Base-by-base conservation (phyloP, 495 filamentous ascomycete species). In the Tuber magnatum region DNA sequence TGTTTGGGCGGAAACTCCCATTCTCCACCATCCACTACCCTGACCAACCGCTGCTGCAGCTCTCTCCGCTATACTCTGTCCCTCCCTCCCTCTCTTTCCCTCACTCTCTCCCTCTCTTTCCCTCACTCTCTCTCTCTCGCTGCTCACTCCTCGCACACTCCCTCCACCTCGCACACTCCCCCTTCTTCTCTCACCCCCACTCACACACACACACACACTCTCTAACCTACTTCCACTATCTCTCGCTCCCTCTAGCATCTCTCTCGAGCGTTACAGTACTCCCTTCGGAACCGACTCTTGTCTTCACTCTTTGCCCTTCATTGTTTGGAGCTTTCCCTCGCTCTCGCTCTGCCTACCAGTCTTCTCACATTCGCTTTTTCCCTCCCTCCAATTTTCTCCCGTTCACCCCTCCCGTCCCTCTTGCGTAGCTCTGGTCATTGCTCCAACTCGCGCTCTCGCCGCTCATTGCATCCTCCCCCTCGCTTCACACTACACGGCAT, bases 31-130 rank as follows among this genome's bases (percentile, higher is more conserved):
- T 18, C 61, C 44, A 70, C 38, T 2, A 61, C 44, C 24, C 73
- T 74, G 75, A 72, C 76, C 74, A 75, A 74, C 74, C 71, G 22
- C 76, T 70, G 71, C 32, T 61, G 51, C 43, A 72, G 76, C 71
- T 71, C 74, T 24, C 68, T 69, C 48, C 72, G 74, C 75, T 71
- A n/a, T 72, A 44, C 69, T 77, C 75, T 77, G 68, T 71, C 48
- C 73, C 40, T 39, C 72, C n/a, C n/a, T n/a, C n/a, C n/a, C n/a
- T n/a, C 71, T 32, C 44, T 4, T 56, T 43, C 71, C 24, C 32
- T 42, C 70, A 48, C 70, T 70, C 74, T 24, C 22, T 56, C 70
- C 51, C 56, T 46, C 74, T 24, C 56, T 74, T 46, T 35, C 24
- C 43, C 61, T 46, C 70, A 73, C 70, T 44, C 73, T 69, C 70